Base-by-base conservation (phyloP, 306 rosid species). In the Lathyrus aphaca region DNA sequence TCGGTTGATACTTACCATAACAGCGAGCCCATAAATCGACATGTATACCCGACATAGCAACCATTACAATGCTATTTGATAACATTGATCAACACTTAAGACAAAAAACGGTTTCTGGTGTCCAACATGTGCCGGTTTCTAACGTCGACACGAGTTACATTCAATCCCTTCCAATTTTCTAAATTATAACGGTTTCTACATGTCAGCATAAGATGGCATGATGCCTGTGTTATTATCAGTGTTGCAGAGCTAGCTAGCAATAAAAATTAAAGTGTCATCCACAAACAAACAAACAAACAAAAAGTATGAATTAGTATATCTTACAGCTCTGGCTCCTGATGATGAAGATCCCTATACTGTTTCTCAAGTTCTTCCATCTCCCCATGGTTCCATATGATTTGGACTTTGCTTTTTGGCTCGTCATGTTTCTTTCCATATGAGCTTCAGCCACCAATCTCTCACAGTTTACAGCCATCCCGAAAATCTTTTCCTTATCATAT, bases 351-450 rank as follows among this genome's bases (percentile, higher is more conserved):
- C 78, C 64, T 77, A 57, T 85, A 88, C 77, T 90, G 90, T 76
- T 90, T 84, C 84, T 90, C 94, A 42, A 90, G 95, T 29, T 86
- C 83, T 66, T 85, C 94, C 90, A 93, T 74, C 75, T 88, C 97
- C n/a, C 82, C 90, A 72, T 79, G 25, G 10, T 48, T 57, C 83
- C 67, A 64, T 38, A n/a, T n/a, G n/a, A n/a, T n/a, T n/a, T n/a
- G n/a, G n/a, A n/a, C n/a, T n/a, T n/a, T n/a, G n/a, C n/a, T n/a
- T n/a, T n/a, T n/a, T n/a, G n/a, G n/a, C n/a, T n/a, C n/a, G n/a
- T n/a, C n/a, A n/a, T n/a, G n/a, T n/a, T n/a, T n/a, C n/a, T n/a
- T n/a, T n/a, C n/a, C n/a, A n/a, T n/a, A n/a, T n/a, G n/a, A n/a
- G n/a, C n/a, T n/a, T n/a, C n/a, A n/a, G n/a, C n/a, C n/a, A n/a